phyloP scores from a whole-genome alignment of 805 yeast genomes.

The Wickerhamiella australiensis region DNA sequence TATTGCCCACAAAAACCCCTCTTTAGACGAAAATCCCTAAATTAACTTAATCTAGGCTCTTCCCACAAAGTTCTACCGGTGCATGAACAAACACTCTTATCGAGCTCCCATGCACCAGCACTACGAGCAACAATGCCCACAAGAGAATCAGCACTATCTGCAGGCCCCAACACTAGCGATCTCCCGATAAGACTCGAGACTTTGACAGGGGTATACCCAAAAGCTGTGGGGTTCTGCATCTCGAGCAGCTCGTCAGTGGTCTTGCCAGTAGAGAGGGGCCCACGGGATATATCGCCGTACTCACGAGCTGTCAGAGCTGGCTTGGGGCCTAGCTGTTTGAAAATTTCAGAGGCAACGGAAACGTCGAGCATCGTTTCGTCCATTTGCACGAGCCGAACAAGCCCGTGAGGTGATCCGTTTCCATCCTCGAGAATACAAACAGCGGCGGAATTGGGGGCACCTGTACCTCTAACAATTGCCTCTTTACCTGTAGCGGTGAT shows the following conservation, averaged over 20 bases:
- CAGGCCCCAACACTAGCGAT: conserved; percentile 16
- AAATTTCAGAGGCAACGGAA: conserved; percentile 38
- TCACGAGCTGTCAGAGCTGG: conserved; percentile 28
- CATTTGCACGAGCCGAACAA: conserved; percentile 71
- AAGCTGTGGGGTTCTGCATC: background rate
- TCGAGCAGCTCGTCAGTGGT: conserved; percentile 29
- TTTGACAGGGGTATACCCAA: background rate
- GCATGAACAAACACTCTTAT: conserved; percentile 84
- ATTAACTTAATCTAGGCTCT: conserved; percentile 33
- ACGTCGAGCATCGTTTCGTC: conserved; percentile 57
- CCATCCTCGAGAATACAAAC: conserved; percentile 75
- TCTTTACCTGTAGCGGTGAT: conserved; percentile 70
- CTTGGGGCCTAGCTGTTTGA: background rate
- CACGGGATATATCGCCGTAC: conserved; percentile 61
- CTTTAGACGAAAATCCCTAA: too few species aligned
- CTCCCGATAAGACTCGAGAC: conserved; percentile 19
- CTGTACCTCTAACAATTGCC: conserved; percentile 87
- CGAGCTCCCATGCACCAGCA: conserved; percentile 96
- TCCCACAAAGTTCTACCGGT: conserved; percentile 95
- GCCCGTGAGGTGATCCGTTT: conserved; percentile 61
- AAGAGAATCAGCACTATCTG: conserved; percentile 25
- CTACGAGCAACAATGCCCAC: conserved; percentile 90
- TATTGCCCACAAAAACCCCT: too few species aligned
- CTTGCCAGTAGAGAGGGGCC: conserved; percentile 28
- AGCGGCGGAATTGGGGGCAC: conserved; percentile 76